Evolutionary conservation across 2,329 filamentous ascomycete genomes (phyloP).

Genomic region (Tolypocladium guangdongense): DNA sequence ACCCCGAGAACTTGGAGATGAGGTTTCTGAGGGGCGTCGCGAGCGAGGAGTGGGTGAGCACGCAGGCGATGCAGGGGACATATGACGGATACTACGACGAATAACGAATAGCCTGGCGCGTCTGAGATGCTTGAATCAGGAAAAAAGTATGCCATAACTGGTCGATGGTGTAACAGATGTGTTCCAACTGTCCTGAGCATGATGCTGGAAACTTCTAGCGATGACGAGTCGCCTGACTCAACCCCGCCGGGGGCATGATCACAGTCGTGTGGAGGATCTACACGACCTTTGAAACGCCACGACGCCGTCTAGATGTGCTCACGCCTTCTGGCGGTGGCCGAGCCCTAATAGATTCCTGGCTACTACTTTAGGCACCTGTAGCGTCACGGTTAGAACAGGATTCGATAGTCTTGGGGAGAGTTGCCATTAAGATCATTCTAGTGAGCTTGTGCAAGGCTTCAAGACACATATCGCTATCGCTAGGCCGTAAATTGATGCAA

Average conservation of each 20-base stretch:
- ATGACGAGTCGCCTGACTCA: neutral
- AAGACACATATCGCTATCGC: neutral
- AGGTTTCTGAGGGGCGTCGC: slow-evolving; percentile 46
- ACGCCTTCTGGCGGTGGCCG: neutral
- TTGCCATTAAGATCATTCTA: neutral
- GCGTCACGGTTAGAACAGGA: neutral
- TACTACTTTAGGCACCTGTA: neutral
- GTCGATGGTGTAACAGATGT: neutral
- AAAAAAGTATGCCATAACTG: neutral
- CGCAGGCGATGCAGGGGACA: slow-evolving; percentile 47
- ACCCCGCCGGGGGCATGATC: neutral
- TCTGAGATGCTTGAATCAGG: too few relatives aligned
- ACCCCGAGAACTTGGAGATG: slow-evolving; percentile 43
- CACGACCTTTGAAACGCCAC: neutral
- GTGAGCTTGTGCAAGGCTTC: neutral
- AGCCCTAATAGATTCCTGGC: neutral
- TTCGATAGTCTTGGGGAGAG: neutral
- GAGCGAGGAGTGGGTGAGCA: slow-evolving; percentile 52
- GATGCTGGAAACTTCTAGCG: neutral
- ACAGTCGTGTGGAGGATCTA: neutral
- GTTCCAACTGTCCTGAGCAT: neutral
- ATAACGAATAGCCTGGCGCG: neutral
- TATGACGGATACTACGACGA: slow-evolving; percentile 46
- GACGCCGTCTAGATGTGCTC: neutral
- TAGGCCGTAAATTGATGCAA: neutral